Evolutionary conservation across 768 basidiomycete species (phyloP), one percentile per base, ranked within the genome.

Genomic region (Pleurotus cornucopiae): DNA sequence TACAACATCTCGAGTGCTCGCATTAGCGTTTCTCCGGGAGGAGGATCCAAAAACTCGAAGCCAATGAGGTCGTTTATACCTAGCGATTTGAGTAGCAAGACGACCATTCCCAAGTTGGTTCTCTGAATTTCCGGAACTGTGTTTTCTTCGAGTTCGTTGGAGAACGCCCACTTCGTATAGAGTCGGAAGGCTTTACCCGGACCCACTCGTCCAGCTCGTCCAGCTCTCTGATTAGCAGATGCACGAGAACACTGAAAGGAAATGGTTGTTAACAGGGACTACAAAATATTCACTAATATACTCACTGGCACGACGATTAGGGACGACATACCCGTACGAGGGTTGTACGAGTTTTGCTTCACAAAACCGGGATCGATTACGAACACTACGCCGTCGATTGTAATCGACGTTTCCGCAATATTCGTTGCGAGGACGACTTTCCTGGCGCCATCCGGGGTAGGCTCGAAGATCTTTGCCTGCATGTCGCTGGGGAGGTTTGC

Each of bases 401-500:
- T 99, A 68, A 99, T 99, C 5, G 93, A 95, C 3, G 97, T 99
- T 72, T 99, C 97, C n/a, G 97, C 97, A 61, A 99, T 98, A 66
- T 99, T 99, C 18, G 97, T 99, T 2, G 97, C 97, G 25, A 99
- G 77, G 16, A 99, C 97, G 46, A 99, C 95, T 73, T 99, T 99
- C 56, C 97, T 80, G 23, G 97, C 92, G 16, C 94, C 94, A 54
- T 91, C 89, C 1, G 96, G 97, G 4, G 97, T 99, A 0, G 97
- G 96, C 70, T 99, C 97, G 70, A 99, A 99, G 56, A 99, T 99
- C 74, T 98, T 97, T 38, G 94, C 90, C 69, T 99, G 97, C 95
- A 99, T 95, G 59, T 99, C 97, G 62, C 93, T 95, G 1, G 97
- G 97, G n/a, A 99, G 73, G 68, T 97, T 98, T 60, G 97, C 97